Base-by-base conservation (phyloP, 257 asterid genomes). In the Fraxinus excelsior region DNA sequence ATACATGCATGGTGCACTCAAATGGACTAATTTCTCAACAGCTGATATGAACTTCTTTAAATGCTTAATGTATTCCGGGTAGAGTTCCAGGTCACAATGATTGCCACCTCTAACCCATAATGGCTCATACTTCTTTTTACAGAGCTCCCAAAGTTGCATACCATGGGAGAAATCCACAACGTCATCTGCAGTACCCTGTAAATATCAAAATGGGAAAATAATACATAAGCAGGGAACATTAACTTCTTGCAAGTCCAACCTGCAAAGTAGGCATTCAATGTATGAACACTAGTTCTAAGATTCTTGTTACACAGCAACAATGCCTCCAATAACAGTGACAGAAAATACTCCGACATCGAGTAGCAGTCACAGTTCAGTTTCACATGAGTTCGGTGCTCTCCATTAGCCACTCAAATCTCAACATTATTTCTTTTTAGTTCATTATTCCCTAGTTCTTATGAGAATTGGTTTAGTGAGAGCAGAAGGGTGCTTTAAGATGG, bases 11-110 rank as follows among this genome's bases (percentile, higher is more conserved):
- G 84, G 81, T 40, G 38, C 42, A 51, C 91, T 91, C 71, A 28
- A 35, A 78, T 77, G 91, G 29, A 86, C 88, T 72, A 91, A 86
- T 88, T 90, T 92, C 87, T 90, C 97, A 2, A 92, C 74, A 34
- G 97, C 97, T 76, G 83, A 78, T 75, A 91, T 83, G 84, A 94
- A 94, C 84, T 92, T 92, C 86, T 91, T 94, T 85, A 94, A 84
- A 82, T 94, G 99, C 85, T 83, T 92, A 84, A 92, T 91, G 80
- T 90, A 94, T 82, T 88, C 96, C 5, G 97, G 99, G 83, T 85
- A 94, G 84, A 91, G 87, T 90, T 94, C 99, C 83, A 94, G 87
- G 87, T 94, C 95, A 83, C 99, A 94, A 74, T 94, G 99, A 79
- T 92, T 91, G 75, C 97, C 99, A 34, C 94, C 94, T 82, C 89